A percentile compares a stretch with the other conserved stretches of the same genome.
phyloP scores from a whole-genome alignment of 2,329 filamentous ascomycete species.

The Alternaria incomplexa region DNA sequence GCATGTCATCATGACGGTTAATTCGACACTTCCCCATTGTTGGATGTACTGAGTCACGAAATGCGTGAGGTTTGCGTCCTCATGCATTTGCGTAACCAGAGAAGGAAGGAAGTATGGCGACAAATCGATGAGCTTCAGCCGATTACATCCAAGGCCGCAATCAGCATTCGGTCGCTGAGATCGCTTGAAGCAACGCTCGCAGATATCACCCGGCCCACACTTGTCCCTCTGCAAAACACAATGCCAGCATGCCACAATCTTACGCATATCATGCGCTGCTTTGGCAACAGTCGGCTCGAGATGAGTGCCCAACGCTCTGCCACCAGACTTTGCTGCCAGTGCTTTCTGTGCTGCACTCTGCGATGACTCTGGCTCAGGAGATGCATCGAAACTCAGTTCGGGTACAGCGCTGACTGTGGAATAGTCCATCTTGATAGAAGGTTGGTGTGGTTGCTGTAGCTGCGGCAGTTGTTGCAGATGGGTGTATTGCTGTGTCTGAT shows the following conservation, averaged over 20 bases:
- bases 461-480: slow-evolving; percentile 7
- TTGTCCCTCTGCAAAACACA: slow-evolving; percentile 57
- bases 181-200: slow-evolving; percentile 49
- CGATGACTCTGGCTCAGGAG: slow-evolving; percentile 35
- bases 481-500: slow-evolving; percentile 16
- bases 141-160: slow-evolving; percentile 53
- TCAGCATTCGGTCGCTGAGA: slow-evolving; percentile 46
- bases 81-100: slow-evolving; percentile 50
- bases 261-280: slow-evolving; percentile 54
- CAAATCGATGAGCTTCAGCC: slow-evolving; percentile 55
- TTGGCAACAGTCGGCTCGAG: slow-evolving; percentile 46
- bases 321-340: slow-evolving; percentile 39
- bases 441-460: slow-evolving; percentile 5
- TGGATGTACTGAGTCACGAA: slow-evolving; percentile 49
- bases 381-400: slow-evolving; percentile 28
- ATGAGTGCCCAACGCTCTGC: slow-evolving; percentile 48
- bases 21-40: slow-evolving; percentile 43
- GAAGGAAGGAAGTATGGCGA: slow-evolving; percentile 53
- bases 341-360: slow-evolving; percentile 28
- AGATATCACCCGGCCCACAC: slow-evolving; percentile 50
- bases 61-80: slow-evolving; percentile 51
- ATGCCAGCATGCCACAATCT: slow-evolving; percentile 56
- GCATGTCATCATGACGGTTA: slow-evolving; percentile 53
- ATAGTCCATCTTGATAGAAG: slow-evolving; percentile 7
- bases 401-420: slow-evolving; percentile 15